Evolutionary conservation across 2,329 filamentous ascomycete genomes (phyloP), one percentile per base, ranked within the genome.

Genomic region (Didymella arachidicola): DNA sequence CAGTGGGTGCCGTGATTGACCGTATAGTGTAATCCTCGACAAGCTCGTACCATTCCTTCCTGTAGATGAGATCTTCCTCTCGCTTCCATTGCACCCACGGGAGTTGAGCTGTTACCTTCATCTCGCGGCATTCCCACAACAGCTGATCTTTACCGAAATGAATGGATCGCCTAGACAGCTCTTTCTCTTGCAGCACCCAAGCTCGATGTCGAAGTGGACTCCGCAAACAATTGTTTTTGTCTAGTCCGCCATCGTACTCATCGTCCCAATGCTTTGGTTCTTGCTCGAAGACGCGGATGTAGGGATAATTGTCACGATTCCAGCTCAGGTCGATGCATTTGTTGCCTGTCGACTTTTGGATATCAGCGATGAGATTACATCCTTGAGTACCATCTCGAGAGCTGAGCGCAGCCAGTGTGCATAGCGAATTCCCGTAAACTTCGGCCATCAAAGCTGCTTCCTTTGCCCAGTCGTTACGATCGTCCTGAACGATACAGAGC

Each of bases 401-500:
- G 19, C 38, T 41, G 10, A 41, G 38, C 1, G 38, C 38, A 3
- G 38, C 8, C 6, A 41, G 38, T 12, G 38, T 41, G 6, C 38
- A 41, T 3, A 14, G 7, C 2, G 38, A 12, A 3, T 25, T 41
- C 2, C 38, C 38, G 19, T 41, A 41, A 3, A 41, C 38, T 12
- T 14, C 11, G 2, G 38, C 38, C 38, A 41, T 41, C 1, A 3
- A 0, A 6, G 19, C 19, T 2, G 38, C 38, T 10, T 41, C 38
- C 18, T 19, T 22, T 6, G 38, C 19, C 38, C 38, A 41, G 11
- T 41, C 38, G 2, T 14, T 19, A 4, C 6, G 7, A 8, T 41
- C 38, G 11, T 41, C 30, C 8, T 53, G 50, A 2, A 53, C 10
- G 6, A 53, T 45, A 22, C 50, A n/a, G n/a, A n/a, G n/a, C n/a